phyloP scores from a whole-genome alignment of 495 filamentous ascomycete genomes.

The Glarea lozoyensis region DNA sequence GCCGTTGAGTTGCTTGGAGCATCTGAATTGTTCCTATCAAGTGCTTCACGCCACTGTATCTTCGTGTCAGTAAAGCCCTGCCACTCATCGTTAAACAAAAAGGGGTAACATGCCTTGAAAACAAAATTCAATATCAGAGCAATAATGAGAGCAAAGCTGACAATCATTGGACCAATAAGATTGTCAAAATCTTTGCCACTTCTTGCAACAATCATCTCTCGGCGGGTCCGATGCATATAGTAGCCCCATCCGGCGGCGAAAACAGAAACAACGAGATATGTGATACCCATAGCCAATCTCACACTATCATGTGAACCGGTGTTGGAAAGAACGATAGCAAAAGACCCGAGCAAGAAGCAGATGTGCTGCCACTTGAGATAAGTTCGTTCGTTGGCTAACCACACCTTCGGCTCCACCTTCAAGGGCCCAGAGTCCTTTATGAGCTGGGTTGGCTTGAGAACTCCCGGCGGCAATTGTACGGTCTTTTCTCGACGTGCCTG shows the following conservation, averaged over 20 bases:
- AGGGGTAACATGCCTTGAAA: constrained; percentile 64
- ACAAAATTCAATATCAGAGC: constrained; percentile 82
- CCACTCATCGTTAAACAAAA: no score
- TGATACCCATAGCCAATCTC: constrained; percentile 65
- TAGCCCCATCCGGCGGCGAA: constrained; percentile 86
- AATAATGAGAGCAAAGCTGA: constrained; percentile 68
- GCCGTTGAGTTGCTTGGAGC: no score
- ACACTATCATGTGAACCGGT: constrained; percentile 69
- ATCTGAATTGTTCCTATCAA: no score
- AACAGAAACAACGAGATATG: constrained; percentile 72
- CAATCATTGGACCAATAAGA: constrained; percentile 69
- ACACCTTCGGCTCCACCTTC: constrained; percentile 91
- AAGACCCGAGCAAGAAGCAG: constrained; percentile 68
- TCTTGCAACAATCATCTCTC: constrained; percentile 68
- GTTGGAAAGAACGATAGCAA: constrained; percentile 81
- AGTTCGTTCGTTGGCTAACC: constrained; percentile 95
- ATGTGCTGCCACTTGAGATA: constrained; percentile 98
- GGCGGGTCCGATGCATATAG: constrained; percentile 65
- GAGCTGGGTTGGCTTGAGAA: constrained; percentile 71
- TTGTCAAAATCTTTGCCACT: constrained; percentile 93
- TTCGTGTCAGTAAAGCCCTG: no score
- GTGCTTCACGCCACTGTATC: no score
- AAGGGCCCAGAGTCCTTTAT: constrained; percentile 90
- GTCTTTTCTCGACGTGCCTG: constrained; percentile 36
- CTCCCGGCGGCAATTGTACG: constrained; percentile 63